A percentile compares a stretch with the other conserved stretches of the same genome.
Evolutionary conservation across 768 basidiomycete genomes (phyloP).

Genomic region (Roridomyces roridus): DNA sequence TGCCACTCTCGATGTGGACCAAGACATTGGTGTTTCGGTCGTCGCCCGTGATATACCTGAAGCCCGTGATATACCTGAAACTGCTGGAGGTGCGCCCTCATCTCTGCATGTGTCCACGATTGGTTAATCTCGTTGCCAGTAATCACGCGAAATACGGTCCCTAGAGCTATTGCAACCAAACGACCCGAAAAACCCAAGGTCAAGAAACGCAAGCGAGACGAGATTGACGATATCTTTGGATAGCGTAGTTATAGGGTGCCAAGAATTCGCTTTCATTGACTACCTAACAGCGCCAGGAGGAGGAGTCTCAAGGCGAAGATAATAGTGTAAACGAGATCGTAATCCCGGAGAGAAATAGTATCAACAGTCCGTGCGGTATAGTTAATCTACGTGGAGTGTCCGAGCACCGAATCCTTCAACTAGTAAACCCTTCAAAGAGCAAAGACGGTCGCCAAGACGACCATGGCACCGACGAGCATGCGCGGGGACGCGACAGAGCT

Average conservation of each 20-base stretch:
- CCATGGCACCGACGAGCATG: slow-evolving; percentile 54
- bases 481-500: slow-evolving; percentile 53
- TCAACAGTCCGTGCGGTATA: slow-evolving; percentile 34
- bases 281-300: slow-evolving; percentile 30
- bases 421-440: slow-evolving; percentile 47
- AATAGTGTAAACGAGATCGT: slow-evolving; percentile 19
- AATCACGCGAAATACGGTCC: too few species aligned
- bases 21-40: slow-evolving; percentile 18
- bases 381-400: slow-evolving; percentile 33
- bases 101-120: not conserved
- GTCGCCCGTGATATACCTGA: not conserved
- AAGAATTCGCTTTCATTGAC: slow-evolving; percentile 24
- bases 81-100: too few species aligned
- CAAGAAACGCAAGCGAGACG: slow-evolving; percentile 52
- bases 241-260: slow-evolving; percentile 31
- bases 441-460: slow-evolving; percentile 50
- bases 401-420: slow-evolving; percentile 23
- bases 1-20: not conserved
- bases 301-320: slow-evolving; percentile 27
- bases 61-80: too few species aligned
- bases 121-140: not conserved
- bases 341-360: slow-evolving; percentile 21
- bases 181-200: slow-evolving; percentile 29
- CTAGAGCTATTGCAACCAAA: not conserved
- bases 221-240: slow-evolving; percentile 76